Base-by-base conservation (phyloP, 2,329 filamentous ascomycete genomes). In the Aspergillus udagawae region DNA sequence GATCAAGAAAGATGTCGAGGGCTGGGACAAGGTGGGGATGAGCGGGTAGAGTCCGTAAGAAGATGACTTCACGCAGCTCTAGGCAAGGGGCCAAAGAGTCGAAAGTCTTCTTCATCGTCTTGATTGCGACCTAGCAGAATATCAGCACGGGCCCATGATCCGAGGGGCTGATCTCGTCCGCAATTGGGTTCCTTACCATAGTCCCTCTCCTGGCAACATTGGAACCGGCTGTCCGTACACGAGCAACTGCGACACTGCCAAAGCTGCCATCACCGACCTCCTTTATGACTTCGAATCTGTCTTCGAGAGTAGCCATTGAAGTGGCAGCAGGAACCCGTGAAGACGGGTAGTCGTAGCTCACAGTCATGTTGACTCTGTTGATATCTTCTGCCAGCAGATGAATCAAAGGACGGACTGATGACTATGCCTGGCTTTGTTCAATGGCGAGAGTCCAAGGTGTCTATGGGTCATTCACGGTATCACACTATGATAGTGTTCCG, bases 41-140 rank as follows among this genome's bases (percentile, higher is more conserved):
- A 48, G 84, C 81, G 2, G 94, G 94, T 17, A 99, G 81, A 10
- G 92, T 93, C 70, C 91, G 88, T 49, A 99, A 81, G 77, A 99
- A 99, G 72, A 99, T 94, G 63, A 99, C 94, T 75, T 99, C 94
- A 60, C 94, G 88, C 54, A 99, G 84, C 75, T 99, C 94, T 62
- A 97, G 79, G 74, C 94, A 99, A 53, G 92, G 89, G 17, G 85
- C 80, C 71, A 97, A 92, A 1, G 91, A 96, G 67, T 97, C 92
- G 68, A 97, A 99, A 0, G 89, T 92, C 84, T 99, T 99, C 83
- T 99, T 99, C 94, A 99, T 99, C 5, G 94, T 97, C 79, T 99
- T 99, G 79, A 99, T 97, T 47, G 94, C 94, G 68, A 99, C 90
- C 94, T 97, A 28, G 4, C 29, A 56, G 45, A 55, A 56, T 60